Evolutionary conservation across 768 basidiomycete species (phyloP).

Genomic region (Psilocybe tampanensis): DNA sequence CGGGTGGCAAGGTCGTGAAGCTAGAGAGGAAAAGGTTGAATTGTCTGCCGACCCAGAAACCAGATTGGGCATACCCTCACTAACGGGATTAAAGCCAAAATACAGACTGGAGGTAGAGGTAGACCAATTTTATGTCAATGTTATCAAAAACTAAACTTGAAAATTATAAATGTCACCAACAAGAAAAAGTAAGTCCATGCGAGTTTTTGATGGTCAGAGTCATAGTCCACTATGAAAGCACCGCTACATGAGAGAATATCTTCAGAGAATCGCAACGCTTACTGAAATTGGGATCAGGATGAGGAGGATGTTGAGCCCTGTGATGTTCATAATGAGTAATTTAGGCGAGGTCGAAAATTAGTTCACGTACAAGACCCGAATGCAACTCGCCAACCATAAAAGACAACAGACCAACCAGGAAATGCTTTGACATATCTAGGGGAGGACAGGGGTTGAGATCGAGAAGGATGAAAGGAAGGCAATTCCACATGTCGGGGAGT

Average conservation of each 20-base stretch:
- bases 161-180: slow-evolving; percentile 39
- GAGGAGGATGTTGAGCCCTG: slow-evolving; percentile 74
- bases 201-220: slow-evolving; percentile 48
- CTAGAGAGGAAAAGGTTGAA: slow-evolving; percentile 32
- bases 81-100: slow-evolving; percentile 75
- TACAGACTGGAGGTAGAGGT: slow-evolving; percentile 46
- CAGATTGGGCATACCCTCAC: slow-evolving; percentile 54
- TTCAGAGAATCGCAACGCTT: slow-evolving; percentile 22
- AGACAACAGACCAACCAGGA: slow-evolving; percentile 11
- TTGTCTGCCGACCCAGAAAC: background rate
- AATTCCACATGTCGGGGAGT: slow-evolving; percentile 13
- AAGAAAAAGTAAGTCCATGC: slow-evolving; percentile 60
- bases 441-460: slow-evolving; percentile 3
- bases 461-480: slow-evolving; percentile 22
- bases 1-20: slow-evolving; percentile 77
- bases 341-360: background rate
- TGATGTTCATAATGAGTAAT: background rate
- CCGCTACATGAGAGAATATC: background rate
- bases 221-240: slow-evolving; percentile 52
- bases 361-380: slow-evolving; percentile 27
- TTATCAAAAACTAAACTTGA: no score
- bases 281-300: slow-evolving; percentile 72
- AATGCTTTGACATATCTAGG: background rate
- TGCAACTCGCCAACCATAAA: slow-evolving; percentile 29
- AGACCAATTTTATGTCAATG: no score